A percentile compares a stretch with the other conserved stretches of the same genome.
Evolutionary conservation across 2,329 filamentous ascomycete genomes (phyloP).

Genomic region (Hypocreales sp.): DNA sequence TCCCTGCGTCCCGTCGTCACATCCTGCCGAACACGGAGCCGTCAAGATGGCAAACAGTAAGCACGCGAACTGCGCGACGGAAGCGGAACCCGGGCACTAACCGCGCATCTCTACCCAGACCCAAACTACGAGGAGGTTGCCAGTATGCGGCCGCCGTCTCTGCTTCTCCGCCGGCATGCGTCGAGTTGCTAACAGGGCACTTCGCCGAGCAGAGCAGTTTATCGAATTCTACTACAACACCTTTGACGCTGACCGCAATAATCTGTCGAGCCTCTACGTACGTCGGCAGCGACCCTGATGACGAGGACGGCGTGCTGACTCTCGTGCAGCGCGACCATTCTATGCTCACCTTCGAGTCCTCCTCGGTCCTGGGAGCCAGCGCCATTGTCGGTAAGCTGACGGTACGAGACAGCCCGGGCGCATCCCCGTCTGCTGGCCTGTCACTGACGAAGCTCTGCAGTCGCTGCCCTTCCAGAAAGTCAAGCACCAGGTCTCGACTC

Average conservation of each 20-base stretch:
- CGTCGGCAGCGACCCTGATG: constrained; percentile 16
- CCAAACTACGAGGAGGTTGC: constrained; percentile 29
- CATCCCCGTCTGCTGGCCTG: background rate
- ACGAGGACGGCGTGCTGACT: constrained; percentile 2
- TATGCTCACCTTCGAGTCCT: constrained; percentile 85
- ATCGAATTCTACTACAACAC: constrained; percentile 80
- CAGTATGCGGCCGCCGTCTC: too few relatives aligned
- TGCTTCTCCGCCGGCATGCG: too few relatives aligned
- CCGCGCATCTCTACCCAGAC: constrained; percentile 2
- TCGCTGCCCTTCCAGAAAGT: constrained; percentile 68
- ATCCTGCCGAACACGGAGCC: background rate
- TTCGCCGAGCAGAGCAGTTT: constrained; percentile 66
- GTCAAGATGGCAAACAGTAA: constrained; percentile 18
- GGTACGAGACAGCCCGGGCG: constrained; percentile 33
- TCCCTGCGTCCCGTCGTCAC: background rate
- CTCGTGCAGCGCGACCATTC: constrained; percentile 57
- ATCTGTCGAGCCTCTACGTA: constrained; percentile 67
- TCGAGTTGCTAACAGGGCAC: too few relatives aligned
- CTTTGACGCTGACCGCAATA: constrained; percentile 59
- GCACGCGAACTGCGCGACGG: constrained; percentile 5
- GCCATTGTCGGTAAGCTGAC: constrained; percentile 67
- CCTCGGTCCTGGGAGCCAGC: constrained; percentile 44
- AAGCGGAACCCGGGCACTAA: constrained; percentile 7
- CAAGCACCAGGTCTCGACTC: constrained; percentile 58
- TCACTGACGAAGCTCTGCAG: constrained; percentile 26